Evolutionary conservation across 2,329 filamentous ascomycete genomes (phyloP).

Genomic region (Microcera coccophila): DNA sequence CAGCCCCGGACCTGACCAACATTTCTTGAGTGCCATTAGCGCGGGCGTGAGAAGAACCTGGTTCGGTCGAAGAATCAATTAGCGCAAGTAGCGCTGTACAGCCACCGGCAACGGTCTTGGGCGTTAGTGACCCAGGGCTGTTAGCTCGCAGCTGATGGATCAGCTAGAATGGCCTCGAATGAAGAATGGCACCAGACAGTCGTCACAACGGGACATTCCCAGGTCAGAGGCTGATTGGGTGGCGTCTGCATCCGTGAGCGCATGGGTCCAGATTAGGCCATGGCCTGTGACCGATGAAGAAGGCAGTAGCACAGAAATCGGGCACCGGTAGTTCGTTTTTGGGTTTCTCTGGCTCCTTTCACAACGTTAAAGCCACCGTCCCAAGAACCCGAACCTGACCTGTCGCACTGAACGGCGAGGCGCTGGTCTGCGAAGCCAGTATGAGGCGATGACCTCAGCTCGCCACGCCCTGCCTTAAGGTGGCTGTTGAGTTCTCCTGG

Average conservation of each 20-base stretch:
- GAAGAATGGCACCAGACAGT: constrained; percentile 9
- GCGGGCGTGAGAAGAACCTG: constrained; percentile 5
- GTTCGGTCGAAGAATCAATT: constrained; percentile 15
- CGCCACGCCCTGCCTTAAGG: constrained; percentile 8
- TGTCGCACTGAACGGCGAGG: too few species aligned
- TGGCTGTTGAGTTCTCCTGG: constrained; percentile 14
- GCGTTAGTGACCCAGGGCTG: constrained; percentile 6
- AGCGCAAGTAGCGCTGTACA: constrained; percentile 19
- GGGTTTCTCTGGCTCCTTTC: too few species aligned
- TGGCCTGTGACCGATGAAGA: neutral
- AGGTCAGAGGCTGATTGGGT: constrained; percentile 13
- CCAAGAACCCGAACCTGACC: too few species aligned
- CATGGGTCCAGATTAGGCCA: neutral
- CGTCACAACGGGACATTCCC: neutral
- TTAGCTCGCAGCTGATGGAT: constrained; percentile 16
- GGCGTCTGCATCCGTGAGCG: constrained; percentile 14
- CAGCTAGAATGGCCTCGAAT: constrained; percentile 22
- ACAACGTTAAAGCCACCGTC: too few species aligned
- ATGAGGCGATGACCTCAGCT: constrained; percentile 7
- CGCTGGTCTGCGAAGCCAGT: too few species aligned
- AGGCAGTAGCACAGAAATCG: neutral
- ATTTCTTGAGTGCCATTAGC: constrained; percentile 19
- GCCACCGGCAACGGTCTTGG: constrained; percentile 10
- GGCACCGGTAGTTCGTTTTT: too few species aligned
- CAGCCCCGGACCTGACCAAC: constrained; percentile 10